Evolutionary conservation across 2,329 filamentous ascomycete genomes (phyloP).

Genomic region (Cladorrhinum sp.): DNA sequence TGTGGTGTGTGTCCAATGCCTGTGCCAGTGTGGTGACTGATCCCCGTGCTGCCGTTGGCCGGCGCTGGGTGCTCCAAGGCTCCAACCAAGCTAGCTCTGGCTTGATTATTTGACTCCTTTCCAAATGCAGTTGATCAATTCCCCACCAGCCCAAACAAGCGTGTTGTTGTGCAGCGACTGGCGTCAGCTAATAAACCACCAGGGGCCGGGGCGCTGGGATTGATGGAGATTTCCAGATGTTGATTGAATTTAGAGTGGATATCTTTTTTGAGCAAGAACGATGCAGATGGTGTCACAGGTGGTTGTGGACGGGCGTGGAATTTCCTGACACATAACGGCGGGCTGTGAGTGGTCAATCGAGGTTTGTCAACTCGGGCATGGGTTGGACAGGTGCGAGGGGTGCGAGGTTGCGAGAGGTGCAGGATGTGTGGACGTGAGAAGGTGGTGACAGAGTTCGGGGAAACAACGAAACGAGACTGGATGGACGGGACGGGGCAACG

Average conservation of each 20-base stretch:
- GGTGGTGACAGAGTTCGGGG: neutral
- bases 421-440: no score
- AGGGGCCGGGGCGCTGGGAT: no score
- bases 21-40: constrained; percentile 18
- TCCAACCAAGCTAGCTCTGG: constrained; percentile 6
- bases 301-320: constrained; percentile 9
- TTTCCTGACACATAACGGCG: constrained; percentile 19
- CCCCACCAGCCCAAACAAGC: constrained; percentile 16
- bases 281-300: constrained; percentile 10
- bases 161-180: constrained; percentile 6
- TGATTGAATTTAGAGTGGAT: no score
- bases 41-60: constrained; percentile 21
- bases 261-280: constrained; percentile 1
- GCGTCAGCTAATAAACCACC: constrained; percentile 10
- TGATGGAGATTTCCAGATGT: no score
- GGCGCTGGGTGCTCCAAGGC: constrained; percentile 2
- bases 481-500: neutral
- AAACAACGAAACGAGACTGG: neutral
- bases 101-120: constrained; percentile 10
- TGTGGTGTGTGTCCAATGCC: constrained; percentile 5
- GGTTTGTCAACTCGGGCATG: neutral
- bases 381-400: neutral
- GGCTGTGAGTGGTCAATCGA: constrained; percentile 23
- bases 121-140: constrained; percentile 16
- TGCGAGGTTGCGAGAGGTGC: no score